Evolutionary conservation across 176 grass and related monocot genomes (phyloP), one percentile per base, ranked within the genome.

Genomic region (Ensete ventricosum): DNA sequence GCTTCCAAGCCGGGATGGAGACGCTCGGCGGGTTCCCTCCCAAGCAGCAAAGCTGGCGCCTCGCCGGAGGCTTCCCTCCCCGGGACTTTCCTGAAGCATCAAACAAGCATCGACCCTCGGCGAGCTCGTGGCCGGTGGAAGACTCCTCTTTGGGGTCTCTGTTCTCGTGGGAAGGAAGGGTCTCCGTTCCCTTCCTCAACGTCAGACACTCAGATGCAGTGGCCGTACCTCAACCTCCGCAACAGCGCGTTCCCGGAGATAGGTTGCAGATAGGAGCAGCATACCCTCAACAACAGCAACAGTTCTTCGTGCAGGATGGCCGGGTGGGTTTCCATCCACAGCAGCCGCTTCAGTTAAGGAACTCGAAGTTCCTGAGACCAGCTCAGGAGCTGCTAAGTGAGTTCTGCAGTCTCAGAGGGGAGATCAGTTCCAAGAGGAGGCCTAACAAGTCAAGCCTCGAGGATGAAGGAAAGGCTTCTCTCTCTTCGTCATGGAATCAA

Each of bases 351-450:
- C 78, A 73, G 68, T 11, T 73, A 69, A 73, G 21, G 69, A 53
- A 73, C 24, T 80, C 78, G 9, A 80, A 27, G 22, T 73, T 63
- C 48, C 19, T 53, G 78, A 52, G 22, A 2, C 48, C 78, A 63
- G 49, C 69, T 19, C 54, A 73, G 69, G 78, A 73, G 48, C 69
- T 80, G 50, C 57, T 80, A 21, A 73, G 23, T 50, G 78, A 80
- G 49, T 73, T 80, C 22, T 80, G 78, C 69, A 80, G 19, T 50
- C 57, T 73, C 14, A 58, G 48, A 63, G 59, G 5, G 19, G 69
- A 50, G 55, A 74, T 23, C 23, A 51, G 7, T 16, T 9, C 11
- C 53, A 63, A 23, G 57, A 80, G 63, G 69, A 65, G 11, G 67
- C n/a, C 2, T 13, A 13, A 19, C 13, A 59, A 79, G 65, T 9